Conservation (phyloP, 2,329 filamentous ascomycete species). For the Fusarium tupiense region DNA sequence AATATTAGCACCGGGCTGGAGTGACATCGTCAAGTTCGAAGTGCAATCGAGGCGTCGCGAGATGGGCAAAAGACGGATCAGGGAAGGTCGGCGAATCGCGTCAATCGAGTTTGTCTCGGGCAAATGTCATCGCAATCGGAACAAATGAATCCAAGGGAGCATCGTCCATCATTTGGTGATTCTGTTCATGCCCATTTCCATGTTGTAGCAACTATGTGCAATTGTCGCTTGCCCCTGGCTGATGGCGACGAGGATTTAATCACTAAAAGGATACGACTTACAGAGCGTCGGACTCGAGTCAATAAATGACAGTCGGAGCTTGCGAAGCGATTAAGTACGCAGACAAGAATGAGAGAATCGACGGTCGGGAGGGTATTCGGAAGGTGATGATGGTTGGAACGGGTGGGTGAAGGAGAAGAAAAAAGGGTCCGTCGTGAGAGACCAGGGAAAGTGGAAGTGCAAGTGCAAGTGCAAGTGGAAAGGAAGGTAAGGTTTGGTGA, state of each 20-base stretch:
- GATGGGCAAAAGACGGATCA: background rate
- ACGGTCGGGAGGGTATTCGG: constrained; percentile 33
- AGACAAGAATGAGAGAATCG: constrained; percentile 34
- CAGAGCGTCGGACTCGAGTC: constrained; percentile 37
- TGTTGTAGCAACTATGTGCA: constrained; percentile 2
- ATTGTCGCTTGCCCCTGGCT: constrained; percentile 9
- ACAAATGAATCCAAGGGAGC: constrained; percentile 19
- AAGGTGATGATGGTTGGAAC: constrained; percentile 34
- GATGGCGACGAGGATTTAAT: constrained; percentile 14
- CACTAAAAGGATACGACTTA: constrained; percentile 30
- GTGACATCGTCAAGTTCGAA: background rate
- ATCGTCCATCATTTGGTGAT: constrained; percentile 26
- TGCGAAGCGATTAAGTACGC: constrained; percentile 27
- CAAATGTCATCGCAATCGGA: constrained; percentile 10
- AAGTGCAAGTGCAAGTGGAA: constrained; percentile 11
- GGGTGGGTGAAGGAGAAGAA: constrained; percentile 36
- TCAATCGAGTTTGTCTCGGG: constrained; percentile 21
- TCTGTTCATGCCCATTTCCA: constrained; percentile 17
- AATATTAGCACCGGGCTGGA: constrained; percentile 25
- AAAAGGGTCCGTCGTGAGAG: constrained; percentile 40
- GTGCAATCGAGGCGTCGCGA: constrained; percentile 14
- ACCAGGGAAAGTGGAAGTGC: constrained; percentile 35
- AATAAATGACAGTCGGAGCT: constrained; percentile 34
- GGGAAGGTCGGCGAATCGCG: constrained; percentile 3
- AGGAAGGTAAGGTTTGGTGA: constrained; percentile 31